Percentiles rank a stretch among this genome's conserved stretches.
Evolutionary conservation across 23 red algal genomes (phyloP).

Genomic region (Pyropia haitanensis): DNA sequence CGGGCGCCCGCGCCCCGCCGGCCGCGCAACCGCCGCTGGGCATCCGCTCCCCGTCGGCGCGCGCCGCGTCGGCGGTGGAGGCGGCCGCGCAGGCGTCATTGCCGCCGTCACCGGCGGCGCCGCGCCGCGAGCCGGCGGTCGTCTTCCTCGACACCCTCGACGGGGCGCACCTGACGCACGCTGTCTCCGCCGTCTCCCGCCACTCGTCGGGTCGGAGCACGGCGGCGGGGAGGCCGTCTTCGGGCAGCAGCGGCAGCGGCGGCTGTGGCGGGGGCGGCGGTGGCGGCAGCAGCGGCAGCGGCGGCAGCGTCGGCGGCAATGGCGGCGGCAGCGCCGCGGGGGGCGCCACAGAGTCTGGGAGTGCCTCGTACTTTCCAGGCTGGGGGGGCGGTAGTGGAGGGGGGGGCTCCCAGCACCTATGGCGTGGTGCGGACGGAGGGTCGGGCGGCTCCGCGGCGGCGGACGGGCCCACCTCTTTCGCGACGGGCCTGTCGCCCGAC

Average conservation of each 20-base stretch:
- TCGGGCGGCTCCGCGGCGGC: too few species aligned
- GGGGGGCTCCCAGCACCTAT: too few species aligned
- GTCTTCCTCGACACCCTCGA: too few species aligned
- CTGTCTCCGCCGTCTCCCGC: background rate
- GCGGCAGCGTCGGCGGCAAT: too few species aligned
- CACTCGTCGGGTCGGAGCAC: background rate
- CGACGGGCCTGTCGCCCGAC: too few species aligned
- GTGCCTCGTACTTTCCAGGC: too few species aligned
- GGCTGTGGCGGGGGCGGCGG: background rate
- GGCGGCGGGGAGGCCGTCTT: background rate
- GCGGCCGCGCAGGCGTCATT: background rate
- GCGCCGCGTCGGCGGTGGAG: background rate
- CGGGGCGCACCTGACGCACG: background rate
- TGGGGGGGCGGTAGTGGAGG: too few species aligned
- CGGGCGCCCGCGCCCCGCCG: background rate
- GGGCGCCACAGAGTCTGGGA: too few species aligned
- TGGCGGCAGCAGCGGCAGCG: background rate
- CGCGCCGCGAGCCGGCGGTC: background rate
- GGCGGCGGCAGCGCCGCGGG: too few species aligned
- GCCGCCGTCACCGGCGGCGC: background rate
- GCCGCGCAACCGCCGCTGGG: background rate
- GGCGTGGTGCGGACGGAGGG: too few species aligned
- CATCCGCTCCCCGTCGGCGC: background rate
- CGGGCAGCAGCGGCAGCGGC: background rate
- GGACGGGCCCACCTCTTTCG: too few species aligned